phyloP scores from a whole-genome alignment of 2,329 filamentous ascomycete species.

The Endocalyx cinctus region DNA sequence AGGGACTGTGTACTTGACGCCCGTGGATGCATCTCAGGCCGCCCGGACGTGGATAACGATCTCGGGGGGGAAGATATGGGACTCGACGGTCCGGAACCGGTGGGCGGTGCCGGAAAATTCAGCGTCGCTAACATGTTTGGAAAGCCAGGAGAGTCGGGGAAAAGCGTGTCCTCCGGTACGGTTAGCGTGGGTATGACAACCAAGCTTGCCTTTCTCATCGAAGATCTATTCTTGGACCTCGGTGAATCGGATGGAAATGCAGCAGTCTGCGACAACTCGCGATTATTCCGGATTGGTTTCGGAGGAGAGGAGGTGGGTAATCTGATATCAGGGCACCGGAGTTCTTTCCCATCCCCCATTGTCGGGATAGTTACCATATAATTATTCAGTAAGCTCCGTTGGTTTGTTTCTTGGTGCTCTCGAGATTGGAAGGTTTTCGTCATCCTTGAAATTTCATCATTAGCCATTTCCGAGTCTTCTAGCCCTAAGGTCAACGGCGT shows the following conservation, averaged over 20 bases:
- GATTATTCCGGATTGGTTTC: not conserved
- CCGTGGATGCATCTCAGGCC: not conserved
- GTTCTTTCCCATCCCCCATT: too few relatives aligned
- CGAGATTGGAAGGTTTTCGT: not conserved
- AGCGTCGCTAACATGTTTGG: not conserved
- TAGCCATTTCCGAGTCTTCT: too few relatives aligned
- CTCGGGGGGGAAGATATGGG: not conserved
- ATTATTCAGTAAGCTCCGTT: not conserved
- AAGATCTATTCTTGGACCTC: not conserved
- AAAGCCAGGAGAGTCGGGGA: not conserved
- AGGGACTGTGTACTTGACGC: not conserved
- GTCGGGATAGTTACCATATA: too few relatives aligned
- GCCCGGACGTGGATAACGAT: not conserved
- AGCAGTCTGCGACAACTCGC: too few relatives aligned
- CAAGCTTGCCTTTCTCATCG: not conserved
- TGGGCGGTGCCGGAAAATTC: not conserved
- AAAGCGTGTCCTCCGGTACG: not conserved
- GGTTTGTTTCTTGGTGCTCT: not conserved
- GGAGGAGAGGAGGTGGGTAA: too few relatives aligned
- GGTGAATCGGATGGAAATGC: not conserved
- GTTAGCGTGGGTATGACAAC: not conserved
- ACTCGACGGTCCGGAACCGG: not conserved
- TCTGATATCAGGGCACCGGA: not conserved
- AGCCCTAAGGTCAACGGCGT: too few relatives aligned
- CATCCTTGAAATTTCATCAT: too few relatives aligned